Base-by-base conservation (phyloP, 441 rosid species). In the Pelargonium myrrhifolium region DNA sequence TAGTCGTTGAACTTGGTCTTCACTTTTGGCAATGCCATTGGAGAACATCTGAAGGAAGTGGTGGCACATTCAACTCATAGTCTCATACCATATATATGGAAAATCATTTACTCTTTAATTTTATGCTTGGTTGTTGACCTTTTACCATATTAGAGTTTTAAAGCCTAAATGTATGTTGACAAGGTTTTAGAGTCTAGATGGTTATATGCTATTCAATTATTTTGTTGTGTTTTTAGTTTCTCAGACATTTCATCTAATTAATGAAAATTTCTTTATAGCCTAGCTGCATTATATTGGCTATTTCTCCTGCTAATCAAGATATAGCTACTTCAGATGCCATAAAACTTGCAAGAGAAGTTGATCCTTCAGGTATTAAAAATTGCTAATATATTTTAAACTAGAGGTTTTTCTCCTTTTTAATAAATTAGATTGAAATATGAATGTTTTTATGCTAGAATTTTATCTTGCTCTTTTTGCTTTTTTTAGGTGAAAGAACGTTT, bases 301-400 rank as follows among this genome's bases (percentile, higher is more conserved):
- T 94, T 65, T 88, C 99, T 78, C 99, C 99, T 60, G 99, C 99
- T 10, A 94, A 94, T 88, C 99, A 94, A 87, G 99, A 94, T 79
- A 94, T 94, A 81, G 99, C 99, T 55, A 94, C 99, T 64, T 92
- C 99, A 53, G 99, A 94, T 73, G 99, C 99, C 64, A 94, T 94
- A 72, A 94, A 94, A 78, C 96, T 94, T 43, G 98, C 99, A 64
- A 88, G 96, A 82, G 99, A 94, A 85, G 99, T 94, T 67, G 99
- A 94, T 85, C 98, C 99, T 70, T 55, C 98, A 74, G 99, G 99
- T 94, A 76, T 64, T 75, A 37, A 43, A 64, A 53, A 45, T 62
- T 61, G 59, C 62, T 64, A 21, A 17, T 62, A 60, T 68, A 43
- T 56, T 65, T 43, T 39, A 28, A 17, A 42, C 31, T 15, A n/a